Conservation (phyloP, 2,329 filamentous ascomycete genomes). For the Xylariaceae sp. region DNA sequence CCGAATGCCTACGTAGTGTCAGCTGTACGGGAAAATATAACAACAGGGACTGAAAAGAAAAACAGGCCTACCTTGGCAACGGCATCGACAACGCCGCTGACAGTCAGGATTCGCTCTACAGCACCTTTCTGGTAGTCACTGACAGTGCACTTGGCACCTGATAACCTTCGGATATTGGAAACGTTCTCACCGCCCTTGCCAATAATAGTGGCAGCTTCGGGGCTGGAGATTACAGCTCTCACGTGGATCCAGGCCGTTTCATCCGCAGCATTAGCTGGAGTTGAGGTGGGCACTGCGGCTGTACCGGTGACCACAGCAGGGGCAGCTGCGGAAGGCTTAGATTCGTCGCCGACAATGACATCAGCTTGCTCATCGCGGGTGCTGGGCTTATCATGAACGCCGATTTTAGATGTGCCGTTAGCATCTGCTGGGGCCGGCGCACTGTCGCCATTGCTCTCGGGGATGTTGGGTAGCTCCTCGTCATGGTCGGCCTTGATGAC, state of each 20-base stretch:
- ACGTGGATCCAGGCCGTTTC: constrained; percentile 97
- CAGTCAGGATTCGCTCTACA: constrained; percentile 94
- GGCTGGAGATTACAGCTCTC: constrained; percentile 92
- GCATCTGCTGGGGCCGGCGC: constrained; percentile 41
- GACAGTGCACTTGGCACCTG: constrained; percentile 96
- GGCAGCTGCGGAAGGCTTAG: constrained; percentile 45
- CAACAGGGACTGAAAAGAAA: constrained; percentile 3
- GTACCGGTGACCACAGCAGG: constrained; percentile 35
- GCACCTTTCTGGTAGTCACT: constrained; percentile 97
- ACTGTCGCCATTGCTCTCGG: constrained; percentile 38
- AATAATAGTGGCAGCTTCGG: constrained; percentile 95
- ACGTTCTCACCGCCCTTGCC: constrained; percentile 99
- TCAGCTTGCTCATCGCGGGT: constrained; percentile 61
- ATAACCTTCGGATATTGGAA: constrained; percentile 90
- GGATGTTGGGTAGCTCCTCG: constrained; percentile 41
- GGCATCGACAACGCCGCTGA: constrained; percentile 93
- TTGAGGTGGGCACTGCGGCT: constrained; percentile 33
- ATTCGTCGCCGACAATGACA: constrained; percentile 62
- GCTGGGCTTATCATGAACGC: constrained; percentile 48
- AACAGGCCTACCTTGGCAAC: constrained; percentile 74
- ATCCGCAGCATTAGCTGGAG: constrained; percentile 62
- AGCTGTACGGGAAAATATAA: constrained; percentile 13
- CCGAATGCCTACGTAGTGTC: constrained; percentile 70
- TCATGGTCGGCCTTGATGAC: constrained; percentile 60
- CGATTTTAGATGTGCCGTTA: constrained; percentile 42